phyloP scores from a whole-genome alignment of 139 green algal species.

The Micromonas commoda region DNA sequence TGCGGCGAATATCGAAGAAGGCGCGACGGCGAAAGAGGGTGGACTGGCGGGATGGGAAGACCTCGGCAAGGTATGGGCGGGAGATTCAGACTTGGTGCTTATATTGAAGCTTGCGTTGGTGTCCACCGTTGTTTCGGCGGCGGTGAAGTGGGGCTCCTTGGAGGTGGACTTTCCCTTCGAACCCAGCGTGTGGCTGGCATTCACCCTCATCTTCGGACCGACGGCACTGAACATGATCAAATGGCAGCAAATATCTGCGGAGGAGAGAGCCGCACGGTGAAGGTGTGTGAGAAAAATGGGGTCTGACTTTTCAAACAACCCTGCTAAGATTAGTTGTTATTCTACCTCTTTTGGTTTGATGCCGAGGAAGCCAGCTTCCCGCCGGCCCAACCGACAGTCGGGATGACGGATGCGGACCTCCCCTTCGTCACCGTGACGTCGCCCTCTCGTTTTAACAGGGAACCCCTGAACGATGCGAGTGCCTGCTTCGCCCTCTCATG shows the following conservation, averaged over 20 bases:
- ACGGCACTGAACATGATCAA: constrained; percentile 22
- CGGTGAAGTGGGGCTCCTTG: constrained; percentile 29
- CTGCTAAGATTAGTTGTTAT: not conserved
- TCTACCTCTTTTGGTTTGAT: too few species aligned
- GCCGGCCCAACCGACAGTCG: too few species aligned
- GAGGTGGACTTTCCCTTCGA: constrained; percentile 28
- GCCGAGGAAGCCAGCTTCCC: too few species aligned
- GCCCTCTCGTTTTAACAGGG: too few species aligned
- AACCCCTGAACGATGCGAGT: not conserved
- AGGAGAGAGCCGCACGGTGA: not conserved
- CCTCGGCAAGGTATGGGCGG: not conserved
- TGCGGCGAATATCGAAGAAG: not conserved
- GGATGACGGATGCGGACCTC: too few species aligned
- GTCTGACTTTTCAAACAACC: too few species aligned
- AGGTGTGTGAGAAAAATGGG: too few species aligned
- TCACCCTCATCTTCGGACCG: constrained; percentile 22
- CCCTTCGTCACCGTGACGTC: too few species aligned
- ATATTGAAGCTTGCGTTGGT: constrained; percentile 17
- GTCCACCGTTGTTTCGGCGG: constrained; percentile 1
- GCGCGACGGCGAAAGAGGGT: too few species aligned
- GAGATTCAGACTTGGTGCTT: constrained; percentile 14
- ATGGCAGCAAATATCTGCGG: constrained; percentile 6
- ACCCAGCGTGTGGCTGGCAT: constrained; percentile 13
- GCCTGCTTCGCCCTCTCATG: not conserved
- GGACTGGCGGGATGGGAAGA: constrained; percentile 12